Evolutionary conservation across 208 protist genomes (phyloP).

Genomic region (Acanthamoeba triangularis): DNA sequence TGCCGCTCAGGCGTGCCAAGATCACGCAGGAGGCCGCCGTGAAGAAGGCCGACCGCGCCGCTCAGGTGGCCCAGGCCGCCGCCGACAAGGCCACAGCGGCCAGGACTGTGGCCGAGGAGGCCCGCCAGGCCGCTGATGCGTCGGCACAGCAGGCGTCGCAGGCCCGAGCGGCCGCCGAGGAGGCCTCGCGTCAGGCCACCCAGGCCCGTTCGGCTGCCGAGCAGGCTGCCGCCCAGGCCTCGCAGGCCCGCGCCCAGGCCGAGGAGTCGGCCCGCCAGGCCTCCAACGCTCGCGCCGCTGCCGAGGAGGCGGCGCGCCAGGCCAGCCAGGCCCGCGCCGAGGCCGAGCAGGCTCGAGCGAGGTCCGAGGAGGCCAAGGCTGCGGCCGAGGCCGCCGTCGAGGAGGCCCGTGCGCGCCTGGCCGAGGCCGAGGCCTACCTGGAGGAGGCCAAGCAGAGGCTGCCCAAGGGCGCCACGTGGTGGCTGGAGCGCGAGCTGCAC

Average conservation of each 20-base stretch:
- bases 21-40: conserved; percentile 68
- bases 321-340: too few species aligned
- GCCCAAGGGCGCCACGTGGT: too few species aligned
- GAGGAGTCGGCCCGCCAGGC: conserved; percentile 8
- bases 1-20: conserved; percentile 5
- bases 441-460: too few species aligned
- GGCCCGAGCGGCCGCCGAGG: conserved; percentile 9
- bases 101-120: not conserved
- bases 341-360: too few species aligned
- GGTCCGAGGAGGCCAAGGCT: too few species aligned
- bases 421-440: too few species aligned
- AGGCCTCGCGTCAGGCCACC: too few species aligned
- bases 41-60: conserved; percentile 73
- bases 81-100: conserved; percentile 25
- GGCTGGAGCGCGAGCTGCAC: too few species aligned
- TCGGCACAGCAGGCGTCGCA: conserved; percentile 19
- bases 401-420: too few species aligned
- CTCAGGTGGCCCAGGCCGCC: conserved; percentile 65
- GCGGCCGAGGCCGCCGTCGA: too few species aligned
- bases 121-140: not conserved
- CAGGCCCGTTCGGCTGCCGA: too few species aligned
- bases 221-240: too few species aligned
- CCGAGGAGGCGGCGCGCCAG: not conserved
- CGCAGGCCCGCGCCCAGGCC: conserved; percentile 1
- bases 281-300: not conserved